These are phyloP conservation scores for Volvox reticuliferus DNA, from an alignment of 139 green algal genomes.

Conservation along the genomic window DNA sequence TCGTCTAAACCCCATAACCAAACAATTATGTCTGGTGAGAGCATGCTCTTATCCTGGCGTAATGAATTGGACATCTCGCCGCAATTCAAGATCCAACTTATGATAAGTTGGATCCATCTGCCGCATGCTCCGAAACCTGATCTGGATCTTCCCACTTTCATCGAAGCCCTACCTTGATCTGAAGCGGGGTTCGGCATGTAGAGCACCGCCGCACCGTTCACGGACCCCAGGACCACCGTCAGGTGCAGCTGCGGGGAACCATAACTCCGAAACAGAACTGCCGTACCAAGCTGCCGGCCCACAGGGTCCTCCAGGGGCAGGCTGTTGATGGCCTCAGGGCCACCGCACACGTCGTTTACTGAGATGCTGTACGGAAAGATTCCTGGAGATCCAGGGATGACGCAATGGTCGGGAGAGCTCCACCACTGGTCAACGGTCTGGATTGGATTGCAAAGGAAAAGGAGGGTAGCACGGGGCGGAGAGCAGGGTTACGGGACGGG, in stretches of 20 bases:
- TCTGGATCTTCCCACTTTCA: too few relatives aligned
- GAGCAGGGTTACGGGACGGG: too few relatives aligned
- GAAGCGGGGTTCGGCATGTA: not conserved
- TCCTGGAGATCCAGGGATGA: not conserved
- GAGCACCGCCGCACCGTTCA: not conserved
- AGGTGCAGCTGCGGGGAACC: constrained; percentile 9
- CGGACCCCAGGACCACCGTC: not conserved
- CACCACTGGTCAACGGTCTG: constrained; percentile 30
- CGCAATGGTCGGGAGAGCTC: not conserved
- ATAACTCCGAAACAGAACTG: not conserved
- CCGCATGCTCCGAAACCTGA: too few relatives aligned
- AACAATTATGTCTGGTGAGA: too few relatives aligned
- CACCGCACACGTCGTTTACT: constrained; percentile 19
- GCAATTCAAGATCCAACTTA: too few relatives aligned
- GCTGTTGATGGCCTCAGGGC: not conserved
- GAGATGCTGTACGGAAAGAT: constrained; percentile 17
- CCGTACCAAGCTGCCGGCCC: constrained; percentile 12
- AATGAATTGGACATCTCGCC: too few relatives aligned
- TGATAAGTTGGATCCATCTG: too few relatives aligned
- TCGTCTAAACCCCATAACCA: too few relatives aligned
- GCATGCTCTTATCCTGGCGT: too few relatives aligned
- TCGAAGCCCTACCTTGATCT: not conserved
- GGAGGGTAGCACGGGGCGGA: too few relatives aligned
- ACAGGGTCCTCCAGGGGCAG: not conserved
- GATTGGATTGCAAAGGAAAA: not conserved